A percentile compares a stretch with the other conserved stretches of the same genome.
Conservation (phyloP, 2,329 filamentous ascomycete genomes). For the Coniella lustricola region DNA sequence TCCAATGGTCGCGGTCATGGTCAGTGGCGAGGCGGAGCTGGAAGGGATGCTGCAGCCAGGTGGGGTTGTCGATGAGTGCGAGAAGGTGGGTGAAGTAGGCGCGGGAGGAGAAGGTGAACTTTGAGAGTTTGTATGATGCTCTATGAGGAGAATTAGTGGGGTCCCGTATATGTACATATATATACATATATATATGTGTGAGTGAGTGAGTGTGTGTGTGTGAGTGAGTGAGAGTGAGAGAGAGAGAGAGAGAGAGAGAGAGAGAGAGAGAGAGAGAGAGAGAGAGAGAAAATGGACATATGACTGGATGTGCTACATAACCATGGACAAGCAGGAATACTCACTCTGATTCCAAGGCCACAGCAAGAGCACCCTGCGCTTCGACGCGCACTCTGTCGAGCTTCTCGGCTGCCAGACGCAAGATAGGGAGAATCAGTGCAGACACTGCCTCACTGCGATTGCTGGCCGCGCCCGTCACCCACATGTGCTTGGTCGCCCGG, state of each 20-base stretch:
- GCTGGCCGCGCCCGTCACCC: conserved; percentile 21
- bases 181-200: too few species aligned
- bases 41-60: conserved; percentile 31
- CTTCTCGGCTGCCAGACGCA: conserved; percentile 78
- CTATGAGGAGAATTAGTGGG: conserved; percentile 21
- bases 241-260: too few species aligned
- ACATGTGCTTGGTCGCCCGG: conserved; percentile 63
- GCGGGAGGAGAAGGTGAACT: conserved; percentile 49
- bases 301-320: background rate
- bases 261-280: too few species aligned
- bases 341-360: conserved; percentile 40
- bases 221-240: too few species aligned
- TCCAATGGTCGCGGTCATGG: conserved; percentile 32
- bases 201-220: too few species aligned
- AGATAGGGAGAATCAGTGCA: conserved; percentile 40
- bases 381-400: conserved; percentile 75
- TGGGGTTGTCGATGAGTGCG: conserved; percentile 30
- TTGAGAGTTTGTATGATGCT: conserved; percentile 27
- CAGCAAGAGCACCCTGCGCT: conserved; percentile 48
- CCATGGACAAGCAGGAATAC: conserved; percentile 14
- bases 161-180: too few species aligned
- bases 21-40: conserved; percentile 27
- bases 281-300: too few species aligned
- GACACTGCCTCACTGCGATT: background rate
- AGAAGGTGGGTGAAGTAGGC: conserved; percentile 53